phyloP scores from a whole-genome alignment of 768 basidiomycete genomes.

The Xanthoconium stramineum region DNA sequence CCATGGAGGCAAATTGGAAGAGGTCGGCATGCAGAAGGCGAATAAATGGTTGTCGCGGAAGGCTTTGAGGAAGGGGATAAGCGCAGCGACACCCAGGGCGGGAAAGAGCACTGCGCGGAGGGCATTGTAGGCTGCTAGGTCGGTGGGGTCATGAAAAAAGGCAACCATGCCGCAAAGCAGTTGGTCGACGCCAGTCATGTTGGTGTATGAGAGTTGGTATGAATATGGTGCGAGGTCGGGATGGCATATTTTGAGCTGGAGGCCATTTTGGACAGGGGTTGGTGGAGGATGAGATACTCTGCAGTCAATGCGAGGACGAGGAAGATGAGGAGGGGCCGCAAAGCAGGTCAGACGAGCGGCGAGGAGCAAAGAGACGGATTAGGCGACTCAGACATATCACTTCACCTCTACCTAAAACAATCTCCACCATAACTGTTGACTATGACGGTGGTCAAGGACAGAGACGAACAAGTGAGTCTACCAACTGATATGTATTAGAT shows the following conservation, averaged over 20 bases:
- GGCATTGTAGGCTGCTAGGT: slow-evolving; percentile 10
- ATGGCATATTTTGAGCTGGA: no score
- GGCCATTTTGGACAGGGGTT: no score
- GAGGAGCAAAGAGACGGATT: not conserved
- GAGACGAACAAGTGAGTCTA: no score
- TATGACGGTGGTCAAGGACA: slow-evolving; percentile 79
- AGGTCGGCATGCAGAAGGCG: slow-evolving; percentile 42
- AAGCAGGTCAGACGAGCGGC: not conserved
- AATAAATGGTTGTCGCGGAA: slow-evolving; percentile 35
- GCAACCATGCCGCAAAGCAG: slow-evolving; percentile 31
- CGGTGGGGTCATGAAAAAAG: slow-evolving; percentile 41
- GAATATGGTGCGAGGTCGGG: no score
- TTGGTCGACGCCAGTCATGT: slow-evolving; percentile 11
- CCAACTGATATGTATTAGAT: not conserved
- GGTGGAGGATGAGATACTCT: slow-evolving; percentile 6
- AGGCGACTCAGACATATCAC: no score
- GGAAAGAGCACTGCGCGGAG: slow-evolving; percentile 14
- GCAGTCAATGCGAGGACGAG: slow-evolving; percentile 11
- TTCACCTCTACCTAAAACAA: no score
- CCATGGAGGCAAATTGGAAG: slow-evolving; percentile 44
- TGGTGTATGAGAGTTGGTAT: slow-evolving; percentile 36
- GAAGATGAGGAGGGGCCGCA: slow-evolving; percentile 20
- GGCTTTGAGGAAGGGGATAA: slow-evolving; percentile 47
- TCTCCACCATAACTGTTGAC: slow-evolving; percentile 68
- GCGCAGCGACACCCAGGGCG: slow-evolving; percentile 14